phyloP scores from a whole-genome alignment of 805 yeast genomes.

The Naumovozyma dairenensis region DNA sequence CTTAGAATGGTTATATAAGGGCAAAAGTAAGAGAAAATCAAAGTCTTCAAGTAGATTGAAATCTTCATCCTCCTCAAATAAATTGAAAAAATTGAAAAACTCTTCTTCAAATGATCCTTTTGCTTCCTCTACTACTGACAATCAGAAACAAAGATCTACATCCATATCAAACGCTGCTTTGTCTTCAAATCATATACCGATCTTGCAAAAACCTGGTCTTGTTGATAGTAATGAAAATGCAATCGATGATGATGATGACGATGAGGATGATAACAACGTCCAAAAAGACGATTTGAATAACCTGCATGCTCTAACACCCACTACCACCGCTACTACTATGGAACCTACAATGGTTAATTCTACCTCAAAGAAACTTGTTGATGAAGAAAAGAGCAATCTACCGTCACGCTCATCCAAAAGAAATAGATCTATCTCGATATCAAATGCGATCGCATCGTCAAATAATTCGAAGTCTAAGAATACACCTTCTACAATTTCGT shows the following conservation, averaged over 20 bases:
- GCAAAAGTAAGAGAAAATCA: conserved; percentile 44
- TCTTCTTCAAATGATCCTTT: no score
- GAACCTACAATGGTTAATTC: no score
- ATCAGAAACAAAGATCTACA: conserved; percentile 14
- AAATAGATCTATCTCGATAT: conserved; percentile 2
- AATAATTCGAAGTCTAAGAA: neutral
- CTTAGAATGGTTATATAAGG: conserved; percentile 78
- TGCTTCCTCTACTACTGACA: neutral
- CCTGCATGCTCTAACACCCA: neutral
- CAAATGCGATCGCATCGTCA: conserved; percentile 3
- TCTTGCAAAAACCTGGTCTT: neutral
- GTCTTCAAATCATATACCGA: conserved; percentile 1
- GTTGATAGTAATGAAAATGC: neutral
- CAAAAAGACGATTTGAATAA: no score
- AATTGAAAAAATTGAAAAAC: no score
- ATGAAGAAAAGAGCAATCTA: no score
- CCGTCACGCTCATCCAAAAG: no score
- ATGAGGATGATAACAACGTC: neutral
- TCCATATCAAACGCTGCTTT: conserved; percentile 15
- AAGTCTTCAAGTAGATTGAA: conserved; percentile 2
- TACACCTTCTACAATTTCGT: neutral
- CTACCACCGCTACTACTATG: neutral
- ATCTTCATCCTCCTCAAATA: no score
- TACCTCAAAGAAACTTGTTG: neutral
- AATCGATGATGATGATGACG: neutral